A percentile compares a stretch with the other conserved stretches of the same genome.
Evolutionary conservation across 768 basidiomycete species (phyloP).

Genomic region (Tephrocybe sp.): DNA sequence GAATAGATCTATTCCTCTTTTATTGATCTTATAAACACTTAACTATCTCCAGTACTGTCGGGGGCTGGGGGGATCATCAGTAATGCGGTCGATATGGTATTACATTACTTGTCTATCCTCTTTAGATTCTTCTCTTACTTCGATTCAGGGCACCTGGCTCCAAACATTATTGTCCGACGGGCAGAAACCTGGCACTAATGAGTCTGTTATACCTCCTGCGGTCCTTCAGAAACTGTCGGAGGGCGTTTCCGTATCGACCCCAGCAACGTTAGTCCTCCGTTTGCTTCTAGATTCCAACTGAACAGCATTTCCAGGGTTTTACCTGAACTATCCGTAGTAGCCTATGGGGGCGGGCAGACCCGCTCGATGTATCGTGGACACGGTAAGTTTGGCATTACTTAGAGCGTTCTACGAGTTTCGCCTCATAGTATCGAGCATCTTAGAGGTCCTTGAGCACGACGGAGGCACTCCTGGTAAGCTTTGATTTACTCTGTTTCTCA

Average conservation of each 20-base stretch:
- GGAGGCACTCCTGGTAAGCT: constrained; percentile 6
- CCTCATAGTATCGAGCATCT: no score
- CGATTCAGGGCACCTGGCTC: constrained; percentile 19
- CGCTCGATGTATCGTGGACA: not conserved
- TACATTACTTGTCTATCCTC: not conserved
- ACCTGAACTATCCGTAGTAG: not conserved
- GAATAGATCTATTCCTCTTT: not conserved
- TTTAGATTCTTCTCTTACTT: not conserved
- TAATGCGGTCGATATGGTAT: constrained; percentile 25
- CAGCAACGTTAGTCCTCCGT: not conserved
- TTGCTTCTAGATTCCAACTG: not conserved
- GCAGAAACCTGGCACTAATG: constrained; percentile 6
- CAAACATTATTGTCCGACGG: constrained; percentile 13
- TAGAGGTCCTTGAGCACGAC: constrained; percentile 15
- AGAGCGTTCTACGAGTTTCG: not conserved
- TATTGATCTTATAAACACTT: not conserved
- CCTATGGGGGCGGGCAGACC: not conserved
- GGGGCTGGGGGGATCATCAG: constrained; percentile 29
- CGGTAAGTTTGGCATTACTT: not conserved
- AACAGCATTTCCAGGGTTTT: not conserved
- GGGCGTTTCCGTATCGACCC: not conserved
- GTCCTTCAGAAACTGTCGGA: not conserved
- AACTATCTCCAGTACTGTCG: constrained; percentile 20
- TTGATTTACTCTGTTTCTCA: not conserved
- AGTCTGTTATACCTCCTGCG: constrained; percentile 2